Conservation (phyloP, 306 rosid genomes). For the Spatholobus suberectus region DNA sequence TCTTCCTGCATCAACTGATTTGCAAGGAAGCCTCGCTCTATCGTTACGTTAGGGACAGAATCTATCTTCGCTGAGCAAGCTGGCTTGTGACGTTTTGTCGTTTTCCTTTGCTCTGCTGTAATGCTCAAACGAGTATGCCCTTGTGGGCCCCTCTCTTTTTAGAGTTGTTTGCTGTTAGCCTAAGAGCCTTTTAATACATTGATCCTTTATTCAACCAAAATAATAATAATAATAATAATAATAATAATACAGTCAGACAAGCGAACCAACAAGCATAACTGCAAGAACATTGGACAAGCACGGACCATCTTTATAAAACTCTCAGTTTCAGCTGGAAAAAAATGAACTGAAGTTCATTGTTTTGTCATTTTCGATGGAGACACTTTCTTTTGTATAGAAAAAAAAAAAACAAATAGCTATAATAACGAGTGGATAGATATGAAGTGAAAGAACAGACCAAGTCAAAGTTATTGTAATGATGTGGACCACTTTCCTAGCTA, state of each 20-base stretch:
- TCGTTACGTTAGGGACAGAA: background rate
- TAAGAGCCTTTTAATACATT: background rate
- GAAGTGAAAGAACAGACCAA: background rate
- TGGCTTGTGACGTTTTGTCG: background rate
- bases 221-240: background rate
- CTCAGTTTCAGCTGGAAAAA: background rate
- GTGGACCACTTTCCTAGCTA: background rate
- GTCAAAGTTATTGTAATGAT: background rate
- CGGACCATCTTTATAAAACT: background rate
- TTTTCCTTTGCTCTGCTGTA: background rate
- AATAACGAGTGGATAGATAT: background rate
- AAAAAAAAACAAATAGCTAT: background rate
- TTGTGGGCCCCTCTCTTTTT: conserved; percentile 12
- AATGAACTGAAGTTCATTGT: background rate
- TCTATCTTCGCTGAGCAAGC: background rate
- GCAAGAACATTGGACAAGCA: background rate
- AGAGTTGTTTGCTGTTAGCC: background rate
- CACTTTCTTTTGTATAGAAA: background rate
- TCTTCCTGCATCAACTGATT: background rate
- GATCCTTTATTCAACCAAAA: conserved; percentile 1
- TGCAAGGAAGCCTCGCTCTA: background rate
- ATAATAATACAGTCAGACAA: too few relatives aligned
- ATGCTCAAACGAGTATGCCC: background rate
- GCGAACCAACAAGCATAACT: background rate
- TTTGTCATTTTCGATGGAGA: conserved; percentile 29